Base-by-base conservation (phyloP, 257 asterid species). In the Solanum virginianum region DNA sequence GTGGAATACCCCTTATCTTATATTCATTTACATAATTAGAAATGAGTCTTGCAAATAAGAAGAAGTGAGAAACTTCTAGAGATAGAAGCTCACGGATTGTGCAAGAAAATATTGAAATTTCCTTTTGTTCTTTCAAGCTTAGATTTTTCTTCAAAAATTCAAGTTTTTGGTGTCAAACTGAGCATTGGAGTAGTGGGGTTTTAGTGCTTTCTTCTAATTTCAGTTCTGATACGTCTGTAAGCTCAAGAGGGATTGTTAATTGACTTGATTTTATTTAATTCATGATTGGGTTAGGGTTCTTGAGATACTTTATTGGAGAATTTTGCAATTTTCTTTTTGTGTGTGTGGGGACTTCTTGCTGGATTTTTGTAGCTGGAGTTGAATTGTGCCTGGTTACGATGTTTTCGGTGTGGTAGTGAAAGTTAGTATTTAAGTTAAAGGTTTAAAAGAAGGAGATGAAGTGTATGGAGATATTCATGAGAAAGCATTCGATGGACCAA, bases 341-440 rank as follows among this genome's bases (percentile, higher is more conserved):
- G 0, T 68, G n/a, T 66, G 51, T 14, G 43, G 17, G 62, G 9
- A 49, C 3, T 49, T 75, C 60, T 22, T 74, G 39, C 20, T n/a
- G n/a, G n/a, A n/a, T n/a, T n/a, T n/a, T n/a, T n/a, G n/a, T n/a
- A n/a, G n/a, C n/a, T n/a, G n/a, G n/a, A n/a, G n/a, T n/a, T n/a
- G n/a, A n/a, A n/a, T n/a, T 6, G 93, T 96, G 84, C 98, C 98
- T 56, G 99, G 99, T 4, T 96, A 96, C 62, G 98, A 96, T 89
- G 98, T 96, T 70, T 95, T 98, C 9, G 99, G 99, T 3, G 91
- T 93, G 54, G 97, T 94, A 56, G 97, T 94, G 41, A 93, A 92
- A 88, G 97, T 93, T 9, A 98, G 99, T 85, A 91, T 97, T 85
- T 81, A 91, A 87, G 99, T 96, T 85, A 93, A 94, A 87, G 92